Percentiles rank a stretch among this genome's conserved stretches.
phyloP scores from a whole-genome alignment of 345 rosid genomes.

The Aurinia saxatilis region DNA sequence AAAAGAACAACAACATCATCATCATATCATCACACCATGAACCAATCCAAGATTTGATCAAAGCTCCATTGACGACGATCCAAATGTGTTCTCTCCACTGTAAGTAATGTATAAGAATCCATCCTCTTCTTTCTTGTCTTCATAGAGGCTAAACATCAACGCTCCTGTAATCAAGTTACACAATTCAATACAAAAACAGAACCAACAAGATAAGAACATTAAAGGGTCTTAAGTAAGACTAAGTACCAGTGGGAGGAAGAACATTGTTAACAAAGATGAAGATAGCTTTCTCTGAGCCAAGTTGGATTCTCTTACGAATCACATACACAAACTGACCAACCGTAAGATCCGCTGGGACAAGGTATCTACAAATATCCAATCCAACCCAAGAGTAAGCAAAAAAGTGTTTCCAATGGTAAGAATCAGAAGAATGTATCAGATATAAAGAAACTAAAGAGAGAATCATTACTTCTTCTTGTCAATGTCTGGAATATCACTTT shows the following conservation, averaged over 20 bases:
- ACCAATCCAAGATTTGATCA: no score
- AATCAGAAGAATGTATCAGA: background rate
- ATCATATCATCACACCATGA: no score
- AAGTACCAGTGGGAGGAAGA: conserved; percentile 32
- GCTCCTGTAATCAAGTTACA: conserved; percentile 25
- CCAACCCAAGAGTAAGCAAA: no score
- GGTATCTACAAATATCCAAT: conserved; percentile 29
- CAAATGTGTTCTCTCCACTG: conserved; percentile 53
- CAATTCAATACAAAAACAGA: background rate
- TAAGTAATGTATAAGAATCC: conserved; percentile 47
- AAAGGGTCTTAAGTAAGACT: background rate
- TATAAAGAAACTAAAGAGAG: background rate
- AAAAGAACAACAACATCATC: background rate
- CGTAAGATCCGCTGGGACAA: conserved; percentile 47
- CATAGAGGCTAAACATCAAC: conserved; percentile 38
- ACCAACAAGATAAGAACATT: background rate
- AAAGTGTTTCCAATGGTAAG: background rate
- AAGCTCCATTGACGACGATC: no score
- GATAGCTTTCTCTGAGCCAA: conserved; percentile 49
- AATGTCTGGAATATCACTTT: conserved; percentile 11
- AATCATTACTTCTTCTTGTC: conserved; percentile 22
- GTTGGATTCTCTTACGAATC: conserved; percentile 45
- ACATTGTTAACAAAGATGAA: conserved; percentile 43
- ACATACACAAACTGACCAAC: conserved; percentile 48
- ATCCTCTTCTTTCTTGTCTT: conserved; percentile 32